These are phyloP conservation scores for Aureobasidium sp. DNA, from an alignment of 2,329 filamentous ascomycete species.

Conservation along the genomic window DNA sequence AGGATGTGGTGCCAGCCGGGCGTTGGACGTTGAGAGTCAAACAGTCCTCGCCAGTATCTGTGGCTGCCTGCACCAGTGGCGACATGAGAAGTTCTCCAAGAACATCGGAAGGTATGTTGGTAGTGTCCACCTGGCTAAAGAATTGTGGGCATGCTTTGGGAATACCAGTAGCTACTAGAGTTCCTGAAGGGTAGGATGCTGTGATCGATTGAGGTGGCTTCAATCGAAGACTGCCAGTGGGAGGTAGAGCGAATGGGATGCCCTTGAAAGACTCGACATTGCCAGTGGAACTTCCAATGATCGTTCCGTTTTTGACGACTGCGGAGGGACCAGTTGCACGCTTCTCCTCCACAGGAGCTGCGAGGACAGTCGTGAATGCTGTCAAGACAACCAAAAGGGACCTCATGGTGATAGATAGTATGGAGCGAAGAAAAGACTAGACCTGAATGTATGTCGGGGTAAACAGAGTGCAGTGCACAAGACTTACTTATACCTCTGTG, in stretches of 20 bases:
- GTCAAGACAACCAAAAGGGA: not conserved
- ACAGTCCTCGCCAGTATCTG: slow-evolving; percentile 38
- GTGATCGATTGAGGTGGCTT: slow-evolving; percentile 59
- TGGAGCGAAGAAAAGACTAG: not conserved
- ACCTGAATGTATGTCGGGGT: not conserved
- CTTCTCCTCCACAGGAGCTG: slow-evolving; percentile 15
- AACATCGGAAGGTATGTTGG: slow-evolving; percentile 30
- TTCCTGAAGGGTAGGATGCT: slow-evolving; percentile 45
- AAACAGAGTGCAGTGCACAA: not conserved
- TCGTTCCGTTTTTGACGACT: slow-evolving; percentile 49
- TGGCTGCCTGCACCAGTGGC: slow-evolving; percentile 33
- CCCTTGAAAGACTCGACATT: slow-evolving; percentile 63
- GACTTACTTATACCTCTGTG: not conserved
- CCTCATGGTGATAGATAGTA: slow-evolving; percentile 1
- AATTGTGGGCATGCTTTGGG: slow-evolving; percentile 67
- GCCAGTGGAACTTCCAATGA: slow-evolving; percentile 42
- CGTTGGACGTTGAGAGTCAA: slow-evolving; percentile 38
- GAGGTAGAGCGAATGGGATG: slow-evolving; percentile 68
- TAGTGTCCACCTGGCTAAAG: slow-evolving; percentile 46
- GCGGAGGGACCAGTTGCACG: slow-evolving; percentile 42
- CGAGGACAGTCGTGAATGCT: slow-evolving; percentile 15
- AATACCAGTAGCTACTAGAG: slow-evolving; percentile 51
- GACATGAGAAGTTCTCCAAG: slow-evolving; percentile 34
- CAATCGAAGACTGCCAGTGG: slow-evolving; percentile 59
- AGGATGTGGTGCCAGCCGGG: slow-evolving; percentile 31